Evolutionary conservation across 129 eudicot genomes (phyloP).

Genomic region (Flaveria sonorensis): DNA sequence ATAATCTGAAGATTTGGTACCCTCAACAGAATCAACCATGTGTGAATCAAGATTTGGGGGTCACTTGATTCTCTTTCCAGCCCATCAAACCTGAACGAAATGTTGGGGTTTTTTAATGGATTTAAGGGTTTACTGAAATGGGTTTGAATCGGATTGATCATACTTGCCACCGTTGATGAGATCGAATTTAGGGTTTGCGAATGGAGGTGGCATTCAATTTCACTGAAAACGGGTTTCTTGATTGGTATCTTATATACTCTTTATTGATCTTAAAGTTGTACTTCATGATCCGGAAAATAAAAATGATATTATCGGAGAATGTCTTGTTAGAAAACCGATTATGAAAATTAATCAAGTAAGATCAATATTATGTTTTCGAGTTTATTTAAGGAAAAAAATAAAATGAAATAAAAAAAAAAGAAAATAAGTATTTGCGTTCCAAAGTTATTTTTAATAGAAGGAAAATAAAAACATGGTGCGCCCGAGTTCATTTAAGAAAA

Average conservation of each 20-base stretch:
- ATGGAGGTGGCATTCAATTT: conserved; percentile 19
- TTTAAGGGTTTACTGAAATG: conserved; percentile 42
- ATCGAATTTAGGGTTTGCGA: conserved; percentile 25
- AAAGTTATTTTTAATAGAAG: too few species aligned
- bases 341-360: too few species aligned
- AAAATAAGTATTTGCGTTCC: too few species aligned
- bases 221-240: conserved; percentile 45
- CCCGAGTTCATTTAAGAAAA: too few species aligned
- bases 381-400: too few species aligned
- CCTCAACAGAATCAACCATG: conserved; percentile 26
- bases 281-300: too few species aligned
- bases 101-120: conserved; percentile 39
- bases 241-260: not conserved
- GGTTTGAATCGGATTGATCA: conserved; percentile 33
- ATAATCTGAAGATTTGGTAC: conserved; percentile 7
- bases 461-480: too few species aligned
- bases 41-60: conserved; percentile 14
- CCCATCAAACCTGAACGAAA: conserved; percentile 25
- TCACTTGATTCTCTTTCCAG: conserved; percentile 30
- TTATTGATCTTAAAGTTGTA: too few species aligned
- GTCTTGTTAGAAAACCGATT: too few species aligned
- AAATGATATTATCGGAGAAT: too few species aligned
- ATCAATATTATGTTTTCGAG: too few species aligned
- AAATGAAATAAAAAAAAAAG: too few species aligned
- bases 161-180: conserved; percentile 19